Base-by-base conservation (phyloP, 2,329 filamentous ascomycete genomes). In the Apiospora kogelbergensis region DNA sequence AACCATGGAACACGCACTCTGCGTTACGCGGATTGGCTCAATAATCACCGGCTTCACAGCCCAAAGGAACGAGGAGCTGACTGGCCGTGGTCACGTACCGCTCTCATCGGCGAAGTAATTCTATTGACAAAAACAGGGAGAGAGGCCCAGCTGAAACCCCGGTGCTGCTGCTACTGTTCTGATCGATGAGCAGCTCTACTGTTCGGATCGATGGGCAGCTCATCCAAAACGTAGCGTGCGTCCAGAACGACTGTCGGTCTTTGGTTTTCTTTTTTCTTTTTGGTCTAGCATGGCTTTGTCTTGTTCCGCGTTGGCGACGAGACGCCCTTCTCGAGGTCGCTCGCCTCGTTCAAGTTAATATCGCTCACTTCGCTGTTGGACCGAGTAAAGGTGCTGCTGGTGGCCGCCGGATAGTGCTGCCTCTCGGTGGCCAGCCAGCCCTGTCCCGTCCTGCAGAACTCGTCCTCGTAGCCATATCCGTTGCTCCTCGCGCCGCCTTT, bases 291-390 rank as follows among this genome's bases (percentile, higher is more conserved):
- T 6, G 48, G 48, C 26, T 33, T 57, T 4, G 48, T 57, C 48
- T 57, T 57, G 48, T 33, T 33, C 30, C 48, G 26, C 24, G 15
- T 7, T 9, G 48, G 26, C 48, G 48, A 33, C 48, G 26, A 26
- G 46, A 53, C 22, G 44, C 33, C 37, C 17, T 41, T 30, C 53
- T 63, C 46, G 30, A 57, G 48, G 17, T 57, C 48, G 15, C 15
- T 30, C 48, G 26, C 26, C 6, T 44, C 33, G 60, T 41, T 63
- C 37, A 65, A n/a, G 26, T 68, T 42, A 6, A 68, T 33, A 15
- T 53, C 60, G 42, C 67, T 68, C 24, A 68, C 53, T 10, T 65
- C 67, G 42, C 67, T 68, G 33, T 68, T 53, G 44, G 41, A 45
- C 24, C 60, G 57, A 10, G 22, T 33, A 42, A 30, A 42, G 26